Evolutionary conservation across 1,284 basidiomycete genomes (phyloP).

Genomic region (Malassezia vespertilionis): DNA sequence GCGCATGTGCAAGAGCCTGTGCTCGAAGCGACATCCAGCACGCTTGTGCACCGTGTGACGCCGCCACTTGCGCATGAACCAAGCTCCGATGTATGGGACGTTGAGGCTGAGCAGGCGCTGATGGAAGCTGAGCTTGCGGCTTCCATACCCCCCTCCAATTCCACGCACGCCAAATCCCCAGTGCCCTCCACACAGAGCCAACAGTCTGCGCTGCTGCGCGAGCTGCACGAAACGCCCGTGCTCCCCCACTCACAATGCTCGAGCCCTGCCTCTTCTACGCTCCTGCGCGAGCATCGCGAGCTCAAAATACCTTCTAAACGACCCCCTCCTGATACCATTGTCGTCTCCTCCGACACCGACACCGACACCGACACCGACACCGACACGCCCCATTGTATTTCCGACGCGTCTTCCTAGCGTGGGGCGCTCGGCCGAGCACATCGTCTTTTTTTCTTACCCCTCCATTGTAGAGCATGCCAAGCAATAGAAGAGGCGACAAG

Average conservation of each 20-base stretch:
- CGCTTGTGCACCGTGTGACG: too few relatives aligned
- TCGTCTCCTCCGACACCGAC: conserved; percentile 1
- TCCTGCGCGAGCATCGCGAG: neutral
- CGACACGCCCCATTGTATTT: neutral
- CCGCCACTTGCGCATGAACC: neutral
- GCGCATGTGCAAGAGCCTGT: neutral
- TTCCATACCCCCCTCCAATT: neutral
- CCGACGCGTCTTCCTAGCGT: neutral
- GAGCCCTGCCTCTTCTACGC: neutral
- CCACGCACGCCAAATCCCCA: neutral
- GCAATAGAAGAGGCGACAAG: conserved; percentile 16
- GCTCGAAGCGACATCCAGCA: neutral
- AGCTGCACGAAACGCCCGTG: neutral
- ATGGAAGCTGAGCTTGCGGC: conserved; percentile 7
- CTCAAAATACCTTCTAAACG: conserved; percentile 2
- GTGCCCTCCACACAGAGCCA: neutral
- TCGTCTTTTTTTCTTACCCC: neutral
- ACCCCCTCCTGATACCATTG: neutral
- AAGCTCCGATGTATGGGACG: conserved; percentile 1
- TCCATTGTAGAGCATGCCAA: conserved; percentile 10
- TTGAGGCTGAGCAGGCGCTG: conserved; percentile 11
- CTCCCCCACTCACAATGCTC: neutral
- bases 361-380: neutral
- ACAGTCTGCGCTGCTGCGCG: conserved; percentile 5
- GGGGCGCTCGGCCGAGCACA: conserved; percentile 7